Evolutionary conservation across 768 basidiomycete genomes (phyloP).

Genomic region (Boletus coccyginus): DNA sequence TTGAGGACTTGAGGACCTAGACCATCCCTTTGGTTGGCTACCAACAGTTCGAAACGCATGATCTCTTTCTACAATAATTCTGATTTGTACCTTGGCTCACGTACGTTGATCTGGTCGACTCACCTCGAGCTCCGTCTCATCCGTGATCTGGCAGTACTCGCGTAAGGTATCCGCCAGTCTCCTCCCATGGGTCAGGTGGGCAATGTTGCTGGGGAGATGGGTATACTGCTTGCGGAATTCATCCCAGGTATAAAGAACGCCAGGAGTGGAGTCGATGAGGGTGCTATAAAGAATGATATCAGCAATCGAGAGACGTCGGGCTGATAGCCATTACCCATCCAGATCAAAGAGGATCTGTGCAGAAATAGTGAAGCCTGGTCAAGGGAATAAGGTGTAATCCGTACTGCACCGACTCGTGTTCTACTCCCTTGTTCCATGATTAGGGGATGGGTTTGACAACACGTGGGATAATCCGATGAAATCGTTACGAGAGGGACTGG

Average conservation of each 20-base stretch:
- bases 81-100: not conserved
- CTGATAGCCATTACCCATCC: conserved; percentile 50
- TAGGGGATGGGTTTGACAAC: not conserved
- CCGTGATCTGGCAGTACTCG: conserved; percentile 61
- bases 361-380: conserved; percentile 8
- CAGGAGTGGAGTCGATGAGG: conserved; percentile 80
- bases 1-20: conserved; percentile 59
- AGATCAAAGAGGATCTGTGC: conserved; percentile 64
- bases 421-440: conserved; percentile 19
- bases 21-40: conserved; percentile 46
- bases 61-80: conserved; percentile 52
- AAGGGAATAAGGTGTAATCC: conserved; percentile 12
- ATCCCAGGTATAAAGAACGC: conserved; percentile 76
- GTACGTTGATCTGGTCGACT: conserved; percentile 11
- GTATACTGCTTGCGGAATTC: conserved; percentile 61
- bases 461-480: not conserved
- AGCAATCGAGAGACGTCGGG: not conserved
- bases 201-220: conserved; percentile 48
- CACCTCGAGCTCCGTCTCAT: conserved; percentile 57
- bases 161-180: conserved; percentile 72
- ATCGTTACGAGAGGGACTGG: no score
- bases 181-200: conserved; percentile 70
- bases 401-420: conserved; percentile 52
- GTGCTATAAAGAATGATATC: conserved; percentile 43
- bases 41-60: conserved; percentile 74